These are phyloP conservation scores for Aaosphaeria pasadenensis DNA, from an alignment of 2,329 filamentous ascomycete species.

Conservation along the genomic window DNA sequence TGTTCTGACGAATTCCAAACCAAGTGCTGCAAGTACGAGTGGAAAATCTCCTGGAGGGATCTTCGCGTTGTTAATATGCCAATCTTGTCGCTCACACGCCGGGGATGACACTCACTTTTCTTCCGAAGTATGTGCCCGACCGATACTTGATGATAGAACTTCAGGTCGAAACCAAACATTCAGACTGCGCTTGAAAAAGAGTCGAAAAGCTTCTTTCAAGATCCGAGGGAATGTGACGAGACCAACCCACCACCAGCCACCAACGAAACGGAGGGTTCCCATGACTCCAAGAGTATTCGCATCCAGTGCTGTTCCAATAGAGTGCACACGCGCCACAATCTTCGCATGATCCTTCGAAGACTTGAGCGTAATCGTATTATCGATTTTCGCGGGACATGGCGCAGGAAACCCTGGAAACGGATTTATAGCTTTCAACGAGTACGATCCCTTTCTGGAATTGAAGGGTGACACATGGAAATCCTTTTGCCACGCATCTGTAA, in stretches of 20 bases:
- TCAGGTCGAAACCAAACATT: conserved; percentile 66
- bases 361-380: conserved; percentile 59
- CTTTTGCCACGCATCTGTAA: conserved; percentile 60
- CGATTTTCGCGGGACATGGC: conserved; percentile 38
- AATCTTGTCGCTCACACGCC: not conserved
- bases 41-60: conserved; percentile 39
- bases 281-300: conserved; percentile 44
- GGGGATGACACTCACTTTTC: conserved; percentile 41
- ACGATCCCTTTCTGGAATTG: conserved; percentile 55
- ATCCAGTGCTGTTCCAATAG: conserved; percentile 50
- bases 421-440: conserved; percentile 46
- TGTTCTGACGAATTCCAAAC: conserved; percentile 47
- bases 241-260: conserved; percentile 65
- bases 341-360: conserved; percentile 62
- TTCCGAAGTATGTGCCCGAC: conserved; percentile 49
- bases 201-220: conserved; percentile 55
- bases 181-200: conserved; percentile 58
- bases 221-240: conserved; percentile 66
- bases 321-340: conserved; percentile 59
- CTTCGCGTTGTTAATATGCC: conserved; percentile 8
- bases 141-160: conserved; percentile 55
- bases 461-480: conserved; percentile 77
- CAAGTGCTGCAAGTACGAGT: conserved; percentile 42
- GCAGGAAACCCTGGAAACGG: conserved; percentile 35
- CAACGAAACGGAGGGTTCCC: conserved; percentile 49